phyloP scores from a whole-genome alignment of 2,329 filamentous ascomycete genomes.

The Ophiostoma quercus region DNA sequence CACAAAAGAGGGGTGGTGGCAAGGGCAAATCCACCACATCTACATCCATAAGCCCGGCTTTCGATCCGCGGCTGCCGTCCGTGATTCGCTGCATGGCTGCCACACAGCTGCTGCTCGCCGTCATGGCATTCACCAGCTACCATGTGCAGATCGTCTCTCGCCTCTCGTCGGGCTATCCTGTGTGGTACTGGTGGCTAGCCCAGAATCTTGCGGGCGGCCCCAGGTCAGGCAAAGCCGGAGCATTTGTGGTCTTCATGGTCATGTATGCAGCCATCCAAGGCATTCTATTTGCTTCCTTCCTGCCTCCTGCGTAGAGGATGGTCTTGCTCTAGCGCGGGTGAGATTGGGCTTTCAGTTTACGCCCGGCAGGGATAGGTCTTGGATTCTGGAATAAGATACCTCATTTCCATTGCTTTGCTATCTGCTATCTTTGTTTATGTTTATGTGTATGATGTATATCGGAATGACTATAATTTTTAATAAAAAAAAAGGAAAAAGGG shows the following conservation, averaged over 20 bases:
- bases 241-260: conserved; percentile 61
- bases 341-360: not conserved
- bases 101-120: conserved; percentile 65
- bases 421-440: not conserved
- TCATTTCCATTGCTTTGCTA: not conserved
- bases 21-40: not conserved
- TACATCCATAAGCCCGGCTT: not conserved
- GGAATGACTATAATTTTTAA: too few relatives aligned
- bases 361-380: not conserved
- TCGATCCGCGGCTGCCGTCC: conserved; percentile 27
- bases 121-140: conserved; percentile 70
- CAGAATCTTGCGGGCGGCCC: conserved; percentile 31
- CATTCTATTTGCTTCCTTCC: conserved; percentile 78
- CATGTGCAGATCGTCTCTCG: conserved; percentile 94
- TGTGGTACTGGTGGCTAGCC: conserved; percentile 84
- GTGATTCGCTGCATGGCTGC: conserved; percentile 58
- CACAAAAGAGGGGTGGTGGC: conserved; percentile 13
- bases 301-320: conserved; percentile 70
- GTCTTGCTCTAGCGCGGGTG: not conserved
- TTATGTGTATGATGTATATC: not conserved
- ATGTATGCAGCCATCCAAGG: conserved; percentile 81
- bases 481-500: too few relatives aligned
- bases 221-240: conserved; percentile 27
- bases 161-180: conserved; percentile 77
- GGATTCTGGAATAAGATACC: not conserved